Conservation (phyloP, 352 stramenopile genomes). For the Saprolegnia parasitica region DNA sequence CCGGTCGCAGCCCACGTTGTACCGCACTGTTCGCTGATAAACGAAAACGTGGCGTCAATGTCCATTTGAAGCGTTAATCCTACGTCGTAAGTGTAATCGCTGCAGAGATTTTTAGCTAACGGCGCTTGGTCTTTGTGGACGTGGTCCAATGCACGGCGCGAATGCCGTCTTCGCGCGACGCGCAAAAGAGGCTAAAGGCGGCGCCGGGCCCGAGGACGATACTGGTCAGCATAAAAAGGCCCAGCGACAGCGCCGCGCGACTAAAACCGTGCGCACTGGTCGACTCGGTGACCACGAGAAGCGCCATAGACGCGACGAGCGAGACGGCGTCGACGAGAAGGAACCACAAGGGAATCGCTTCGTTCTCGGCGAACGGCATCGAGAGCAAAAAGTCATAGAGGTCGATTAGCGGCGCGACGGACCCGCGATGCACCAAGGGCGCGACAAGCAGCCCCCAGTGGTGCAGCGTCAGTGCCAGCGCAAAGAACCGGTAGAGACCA, state of each 20-base stretch:
- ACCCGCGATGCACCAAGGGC: neutral
- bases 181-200: constrained; percentile 14
- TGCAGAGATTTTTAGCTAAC: neutral
- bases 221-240: neutral
- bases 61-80: neutral
- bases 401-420: neutral
- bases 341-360: constrained; percentile 4
- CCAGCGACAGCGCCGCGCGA: neutral
- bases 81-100: neutral
- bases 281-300: neutral
- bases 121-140: neutral
- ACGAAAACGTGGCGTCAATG: neutral
- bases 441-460: neutral
- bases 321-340: constrained; percentile 1
- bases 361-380: neutral
- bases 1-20: too few species aligned
- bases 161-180: constrained; percentile 6
- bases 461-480: constrained; percentile 7
- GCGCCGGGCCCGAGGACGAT: neutral
- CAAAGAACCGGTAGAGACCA: constrained; percentile 1
- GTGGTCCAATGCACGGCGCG: neutral
- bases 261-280: neutral
- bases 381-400: neutral
- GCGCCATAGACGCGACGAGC: neutral
- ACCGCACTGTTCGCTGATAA: too few species aligned